Evolutionary conservation across 2,329 filamentous ascomycete species (phyloP), one percentile per base, ranked within the genome.

Genomic region (Ophiobolus disseminans): DNA sequence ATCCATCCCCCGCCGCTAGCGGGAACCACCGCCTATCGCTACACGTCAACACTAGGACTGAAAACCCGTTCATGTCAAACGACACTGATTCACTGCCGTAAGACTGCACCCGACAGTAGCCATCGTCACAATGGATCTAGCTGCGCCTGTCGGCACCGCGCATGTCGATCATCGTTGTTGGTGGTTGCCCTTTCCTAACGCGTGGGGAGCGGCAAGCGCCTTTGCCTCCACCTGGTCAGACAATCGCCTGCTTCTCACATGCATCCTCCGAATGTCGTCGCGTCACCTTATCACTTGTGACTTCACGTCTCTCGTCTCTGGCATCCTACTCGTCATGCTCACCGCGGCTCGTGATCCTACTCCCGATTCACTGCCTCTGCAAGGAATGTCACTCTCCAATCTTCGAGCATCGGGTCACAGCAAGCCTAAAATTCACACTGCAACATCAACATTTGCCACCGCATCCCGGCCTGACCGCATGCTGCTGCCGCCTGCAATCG

Each of bases 41-140:
- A n/a, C 14, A 22, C 16, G 9, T 34, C 20, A 20, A 26, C 25
- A 40, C 36, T 20, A 20, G 36, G 16, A 45, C 31, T 23, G 53
- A 57, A 60, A 57, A 59, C 37, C 51, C 53, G 57, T 60, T 58
- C 53, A 55, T 50, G 47, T 53, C 59, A 62, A 58, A 45, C 40
- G 48, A 57, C 43, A 30, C 19, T 37, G 32, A 17, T 28, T 30
- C 32, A 36, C 38, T 25, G 20, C 21, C 26, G 40, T 47, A 36
- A 39, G 22, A 44, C 21, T 5, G 40, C 40, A 38, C 21, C 20
- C 40, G 28, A 17, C 40, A 45, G 23, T 35, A n/a, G 19, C 25
- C 10, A 10, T n/a, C 25, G 25, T 28, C n/a, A 3, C n/a, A 28
- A 9, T n/a, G n/a, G n/a, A n/a, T n/a, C n/a, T 5, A n/a, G 9